Conservation (phyloP, 2,329 filamentous ascomycete species). For the Botrytis deweyae region DNA sequence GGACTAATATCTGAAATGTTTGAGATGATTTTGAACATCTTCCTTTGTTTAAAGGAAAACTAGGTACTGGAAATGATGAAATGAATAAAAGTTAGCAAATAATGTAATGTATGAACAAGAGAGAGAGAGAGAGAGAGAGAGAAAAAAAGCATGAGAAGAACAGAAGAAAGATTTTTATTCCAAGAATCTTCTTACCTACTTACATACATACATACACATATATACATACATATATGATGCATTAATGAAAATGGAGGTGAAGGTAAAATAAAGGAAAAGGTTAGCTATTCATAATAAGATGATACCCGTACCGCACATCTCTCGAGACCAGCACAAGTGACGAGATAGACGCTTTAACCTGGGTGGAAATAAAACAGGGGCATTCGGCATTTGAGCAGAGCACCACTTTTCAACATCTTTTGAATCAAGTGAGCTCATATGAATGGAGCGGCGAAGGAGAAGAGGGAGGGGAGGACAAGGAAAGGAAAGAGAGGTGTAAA, state of each 20-base stretch:
- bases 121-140: neutral
- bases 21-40: conserved; percentile 4
- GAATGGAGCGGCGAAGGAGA: neutral
- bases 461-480: neutral
- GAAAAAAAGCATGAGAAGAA: neutral
- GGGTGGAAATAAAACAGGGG: conserved; percentile 11
- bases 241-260: conserved; percentile 9
- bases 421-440: neutral
- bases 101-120: neutral
- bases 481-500: neutral
- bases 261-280: neutral
- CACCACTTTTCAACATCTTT: conserved; percentile 7
- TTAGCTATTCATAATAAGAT: conserved; percentile 4
- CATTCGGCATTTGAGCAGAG: neutral
- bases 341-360: conserved; percentile 18
- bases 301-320: neutral
- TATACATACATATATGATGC: neutral
- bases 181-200: neutral
- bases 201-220: neutral
- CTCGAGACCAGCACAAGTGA: neutral
- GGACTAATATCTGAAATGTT: neutral
- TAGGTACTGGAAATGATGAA: no score
- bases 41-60: neutral
- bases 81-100: neutral
- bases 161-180: neutral